Conservation (phyloP, 2,329 filamentous ascomycete species). For the Rhynchosporium agropyri region DNA sequence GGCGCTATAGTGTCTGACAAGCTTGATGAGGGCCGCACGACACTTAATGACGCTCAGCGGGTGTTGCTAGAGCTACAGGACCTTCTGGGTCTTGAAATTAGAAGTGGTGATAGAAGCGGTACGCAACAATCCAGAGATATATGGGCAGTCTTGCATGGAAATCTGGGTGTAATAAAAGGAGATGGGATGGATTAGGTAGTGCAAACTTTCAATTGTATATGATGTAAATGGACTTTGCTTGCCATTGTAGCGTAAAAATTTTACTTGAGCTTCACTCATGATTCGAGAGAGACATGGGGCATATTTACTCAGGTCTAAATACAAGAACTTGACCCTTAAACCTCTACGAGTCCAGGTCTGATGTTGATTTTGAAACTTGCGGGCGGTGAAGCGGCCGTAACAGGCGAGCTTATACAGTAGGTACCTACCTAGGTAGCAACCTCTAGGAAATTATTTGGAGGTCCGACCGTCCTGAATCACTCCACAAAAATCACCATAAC, state of each 20-base stretch:
- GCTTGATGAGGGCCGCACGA: slow-evolving; percentile 60
- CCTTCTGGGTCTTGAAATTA: slow-evolving; percentile 47
- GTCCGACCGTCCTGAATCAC: slow-evolving; percentile 8
- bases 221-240: not conserved
- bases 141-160: slow-evolving; percentile 41
- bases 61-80: slow-evolving; percentile 53
- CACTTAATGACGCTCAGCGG: slow-evolving; percentile 56
- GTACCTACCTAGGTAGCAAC: not conserved
- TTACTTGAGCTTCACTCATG: not conserved
- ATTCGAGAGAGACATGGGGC: too few species aligned
- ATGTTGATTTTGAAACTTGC: too few species aligned
- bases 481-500: slow-evolving; percentile 6
- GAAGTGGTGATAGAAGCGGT: slow-evolving; percentile 10
- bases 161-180: slow-evolving; percentile 39
- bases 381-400: slow-evolving; percentile 3
- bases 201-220: not conserved
- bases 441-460: slow-evolving; percentile 10
- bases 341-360: too few species aligned
- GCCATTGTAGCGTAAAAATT: not conserved
- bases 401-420: not conserved
- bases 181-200: slow-evolving; percentile 20
- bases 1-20: slow-evolving; percentile 61
- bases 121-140: slow-evolving; percentile 31
- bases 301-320: too few species aligned
- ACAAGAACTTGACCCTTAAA: too few species aligned